Evolutionary conservation across 1,284 basidiomycete genomes (phyloP).

Genomic region (Fistulinella cinereoalba): DNA sequence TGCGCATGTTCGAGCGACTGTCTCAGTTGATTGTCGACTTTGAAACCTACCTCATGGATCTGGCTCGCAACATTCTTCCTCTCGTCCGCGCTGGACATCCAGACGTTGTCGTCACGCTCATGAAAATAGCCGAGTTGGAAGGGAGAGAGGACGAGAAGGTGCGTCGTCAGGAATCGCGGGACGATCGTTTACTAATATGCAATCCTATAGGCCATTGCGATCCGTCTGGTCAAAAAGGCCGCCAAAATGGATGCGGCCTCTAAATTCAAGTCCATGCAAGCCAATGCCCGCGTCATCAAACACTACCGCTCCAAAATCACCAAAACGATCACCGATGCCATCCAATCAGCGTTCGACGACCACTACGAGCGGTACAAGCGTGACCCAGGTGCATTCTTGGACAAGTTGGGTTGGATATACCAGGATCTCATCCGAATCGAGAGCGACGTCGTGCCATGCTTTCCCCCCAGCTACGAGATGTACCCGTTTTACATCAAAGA

Average conservation of each 20-base stretch:
- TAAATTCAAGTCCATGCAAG: slow-evolving; percentile 89
- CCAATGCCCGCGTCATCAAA: slow-evolving; percentile 92
- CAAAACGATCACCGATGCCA: slow-evolving; percentile 77
- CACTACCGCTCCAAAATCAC: slow-evolving; percentile 92
- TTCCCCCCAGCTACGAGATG: slow-evolving; percentile 91
- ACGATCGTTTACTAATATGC: neutral
- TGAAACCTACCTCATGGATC: slow-evolving; percentile 81
- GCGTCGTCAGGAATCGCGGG: slow-evolving; percentile 5
- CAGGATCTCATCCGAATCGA: slow-evolving; percentile 92
- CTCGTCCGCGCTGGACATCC: slow-evolving; percentile 79
- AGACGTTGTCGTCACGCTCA: slow-evolving; percentile 84
- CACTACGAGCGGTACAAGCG: slow-evolving; percentile 63
- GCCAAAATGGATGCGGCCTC: slow-evolving; percentile 86
- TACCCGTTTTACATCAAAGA: slow-evolving; percentile 82
- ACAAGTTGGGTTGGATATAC: slow-evolving; percentile 87
- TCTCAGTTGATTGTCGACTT: slow-evolving; percentile 81
- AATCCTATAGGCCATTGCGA: slow-evolving; percentile 73
- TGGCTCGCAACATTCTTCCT: slow-evolving; percentile 77
- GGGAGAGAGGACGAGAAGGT: slow-evolving; percentile 94
- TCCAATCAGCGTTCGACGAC: slow-evolving; percentile 71
- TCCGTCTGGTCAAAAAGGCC: slow-evolving; percentile 91
- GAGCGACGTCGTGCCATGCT: slow-evolving; percentile 83
- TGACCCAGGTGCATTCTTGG: slow-evolving; percentile 74
- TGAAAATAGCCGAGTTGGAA: slow-evolving; percentile 95
- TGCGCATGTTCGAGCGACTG: slow-evolving; percentile 85